phyloP scores from a whole-genome alignment of 768 basidiomycete species.

The Sistotremastrum niveocremeum region DNA sequence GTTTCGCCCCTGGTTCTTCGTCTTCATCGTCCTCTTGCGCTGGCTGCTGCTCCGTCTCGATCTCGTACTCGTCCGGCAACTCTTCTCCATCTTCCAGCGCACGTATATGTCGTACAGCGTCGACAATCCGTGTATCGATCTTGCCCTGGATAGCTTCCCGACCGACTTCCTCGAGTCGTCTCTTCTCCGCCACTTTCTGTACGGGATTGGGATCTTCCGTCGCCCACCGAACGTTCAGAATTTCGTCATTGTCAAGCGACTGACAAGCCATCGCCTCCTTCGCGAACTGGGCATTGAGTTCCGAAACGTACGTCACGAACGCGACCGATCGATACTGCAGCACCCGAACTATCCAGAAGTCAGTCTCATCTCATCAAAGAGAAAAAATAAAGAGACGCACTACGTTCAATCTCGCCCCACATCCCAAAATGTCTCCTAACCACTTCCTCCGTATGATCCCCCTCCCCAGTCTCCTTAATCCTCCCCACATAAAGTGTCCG shows the following conservation, averaged over 20 bases:
- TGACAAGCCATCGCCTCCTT: constrained; percentile 99
- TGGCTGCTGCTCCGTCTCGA: constrained; percentile 19
- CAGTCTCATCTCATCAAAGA: constrained; percentile 16
- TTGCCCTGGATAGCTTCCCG: constrained; percentile 72
- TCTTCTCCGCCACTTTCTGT: constrained; percentile 75
- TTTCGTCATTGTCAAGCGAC: constrained; percentile 92
- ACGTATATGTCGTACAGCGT: constrained; percentile 75
- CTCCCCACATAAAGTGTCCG: constrained; percentile 89
- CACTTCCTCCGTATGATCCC: constrained; percentile 84
- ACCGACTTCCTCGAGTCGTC: constrained; percentile 70
- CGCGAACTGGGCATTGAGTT: constrained; percentile 84
- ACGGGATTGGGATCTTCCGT: constrained; percentile 97
- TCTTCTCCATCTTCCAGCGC: constrained; percentile 75
- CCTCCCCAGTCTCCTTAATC: constrained; percentile 82
- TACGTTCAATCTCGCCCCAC: constrained; percentile 87
- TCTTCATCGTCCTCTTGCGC: constrained; percentile 24
- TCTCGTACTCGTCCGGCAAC: constrained; percentile 26
- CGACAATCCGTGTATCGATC: constrained; percentile 80
- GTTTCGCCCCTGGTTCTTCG: constrained; percentile 21
- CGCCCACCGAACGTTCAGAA: constrained; percentile 97
- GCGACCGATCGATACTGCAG: constrained; percentile 91
- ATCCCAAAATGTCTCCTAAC: constrained; percentile 88
- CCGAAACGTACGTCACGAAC: constrained; percentile 88
- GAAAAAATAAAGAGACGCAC: constrained; percentile 33
- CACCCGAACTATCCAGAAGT: constrained; percentile 50